phyloP scores from a whole-genome alignment of 2,329 filamentous ascomycete genomes.

The Rugonectria rugulosa region DNA sequence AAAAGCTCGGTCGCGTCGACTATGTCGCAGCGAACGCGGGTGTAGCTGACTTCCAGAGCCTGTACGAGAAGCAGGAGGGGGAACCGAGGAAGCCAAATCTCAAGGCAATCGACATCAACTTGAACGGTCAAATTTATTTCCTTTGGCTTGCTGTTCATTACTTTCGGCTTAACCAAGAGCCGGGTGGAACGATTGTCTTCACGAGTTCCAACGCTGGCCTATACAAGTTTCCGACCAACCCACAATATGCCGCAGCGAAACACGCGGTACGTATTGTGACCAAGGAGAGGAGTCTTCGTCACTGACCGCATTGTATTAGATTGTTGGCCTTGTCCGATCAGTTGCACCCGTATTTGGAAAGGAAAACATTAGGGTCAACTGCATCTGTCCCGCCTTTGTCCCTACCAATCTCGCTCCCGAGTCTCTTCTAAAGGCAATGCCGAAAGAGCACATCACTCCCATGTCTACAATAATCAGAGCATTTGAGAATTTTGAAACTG shows the following conservation, averaged over 20 bases:
- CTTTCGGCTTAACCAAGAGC: conserved; percentile 4
- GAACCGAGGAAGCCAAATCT: conserved; percentile 3
- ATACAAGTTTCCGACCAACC: conserved; percentile 8
- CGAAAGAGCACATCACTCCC: conserved; percentile 11
- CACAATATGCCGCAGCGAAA: conserved; percentile 6
- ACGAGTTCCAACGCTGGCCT: conserved; percentile 8
- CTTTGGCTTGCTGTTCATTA: conserved; percentile 9
- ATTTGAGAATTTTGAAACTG: conserved; percentile 1
- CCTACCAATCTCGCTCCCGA: conserved; percentile 1
- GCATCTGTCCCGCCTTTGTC: conserved; percentile 12
- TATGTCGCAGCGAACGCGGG: conserved; percentile 8
- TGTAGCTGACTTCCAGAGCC: conserved; percentile 8
- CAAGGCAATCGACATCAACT: conserved; percentile 12
- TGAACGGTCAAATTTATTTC: conserved; percentile 5
- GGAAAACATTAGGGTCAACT: conserved; percentile 13
- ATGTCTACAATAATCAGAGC: conserved; percentile 9
- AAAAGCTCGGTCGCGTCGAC: conserved; percentile 3
- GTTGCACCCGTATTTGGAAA: conserved; percentile 8
- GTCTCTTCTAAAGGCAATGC: conserved; percentile 3
- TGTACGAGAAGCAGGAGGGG: conserved; percentile 9
- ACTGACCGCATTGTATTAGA: not conserved
- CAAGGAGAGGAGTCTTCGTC: not conserved
- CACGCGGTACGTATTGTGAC: not conserved
- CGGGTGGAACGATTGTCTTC: conserved; percentile 9
- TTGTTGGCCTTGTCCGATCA: conserved; percentile 7